Evolutionary conservation across 176 grass and related monocot species (phyloP).

Genomic region (bread wheat (Triticum aestivum)): IWGSC_CS_RefSeq_v2.1 NC_057803.1:566681898-566682397

Average conservation of each 20-base stretch:
- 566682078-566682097: not conserved
- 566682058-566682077: not conserved
- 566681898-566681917: not conserved
- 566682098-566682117: not conserved
- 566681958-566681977: not conserved
- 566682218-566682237: not conserved
- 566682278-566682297: not conserved
- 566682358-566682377: not conserved
- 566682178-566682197: not conserved
- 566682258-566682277: not conserved
- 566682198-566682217: not conserved
- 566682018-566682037: not conserved
- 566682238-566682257: not conserved
- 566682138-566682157: slow-evolving; percentile 5
- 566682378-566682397: not conserved
- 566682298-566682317: not conserved
- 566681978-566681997: not conserved
- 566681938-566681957: not conserved
- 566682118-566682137: not conserved
- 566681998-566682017: not conserved
- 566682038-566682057: not conserved
- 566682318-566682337: not conserved
- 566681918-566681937: not conserved
- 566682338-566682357: not conserved
- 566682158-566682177: not conserved